phyloP scores from a whole-genome alignment of 2,329 filamentous ascomycete genomes.

The Claviceps purpurea region DNA sequence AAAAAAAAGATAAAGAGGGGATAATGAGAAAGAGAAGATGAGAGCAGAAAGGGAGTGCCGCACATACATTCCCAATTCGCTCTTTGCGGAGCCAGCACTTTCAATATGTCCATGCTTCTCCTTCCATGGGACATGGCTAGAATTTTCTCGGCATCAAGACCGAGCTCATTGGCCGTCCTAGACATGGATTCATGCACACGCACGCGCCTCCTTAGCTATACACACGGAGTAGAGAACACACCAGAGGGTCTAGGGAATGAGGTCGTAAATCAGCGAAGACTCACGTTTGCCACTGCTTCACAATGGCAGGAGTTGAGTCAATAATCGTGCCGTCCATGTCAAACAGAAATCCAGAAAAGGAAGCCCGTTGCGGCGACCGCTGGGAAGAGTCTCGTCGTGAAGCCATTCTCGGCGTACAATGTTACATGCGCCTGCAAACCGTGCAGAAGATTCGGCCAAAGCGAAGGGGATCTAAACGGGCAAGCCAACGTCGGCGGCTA shows the following conservation, averaged over 20 bases:
- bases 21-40: no score
- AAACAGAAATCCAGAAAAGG: constrained; percentile 48
- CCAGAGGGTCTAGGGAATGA: no score
- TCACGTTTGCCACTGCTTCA: constrained; percentile 64
- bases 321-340: constrained; percentile 79
- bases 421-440: no score
- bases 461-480: no score
- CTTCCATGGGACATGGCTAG: constrained; percentile 84
- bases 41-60: neutral
- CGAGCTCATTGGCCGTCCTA: constrained; percentile 71
- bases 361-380: constrained; percentile 27
- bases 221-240: neutral
- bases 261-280: constrained; percentile 9
- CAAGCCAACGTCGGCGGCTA: no score
- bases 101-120: constrained; percentile 74
- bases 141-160: constrained; percentile 72
- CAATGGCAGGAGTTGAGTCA: constrained; percentile 64
- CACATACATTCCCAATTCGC: constrained; percentile 86
- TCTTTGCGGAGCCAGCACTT: constrained; percentile 65
- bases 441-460: no score
- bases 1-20: no score
- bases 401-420: constrained; percentile 13
- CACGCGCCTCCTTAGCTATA: neutral
- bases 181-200: neutral
- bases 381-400: constrained; percentile 26